Base-by-base conservation (phyloP, 495 filamentous ascomycete genomes). In the Tetracladium marchalianum region DNA sequence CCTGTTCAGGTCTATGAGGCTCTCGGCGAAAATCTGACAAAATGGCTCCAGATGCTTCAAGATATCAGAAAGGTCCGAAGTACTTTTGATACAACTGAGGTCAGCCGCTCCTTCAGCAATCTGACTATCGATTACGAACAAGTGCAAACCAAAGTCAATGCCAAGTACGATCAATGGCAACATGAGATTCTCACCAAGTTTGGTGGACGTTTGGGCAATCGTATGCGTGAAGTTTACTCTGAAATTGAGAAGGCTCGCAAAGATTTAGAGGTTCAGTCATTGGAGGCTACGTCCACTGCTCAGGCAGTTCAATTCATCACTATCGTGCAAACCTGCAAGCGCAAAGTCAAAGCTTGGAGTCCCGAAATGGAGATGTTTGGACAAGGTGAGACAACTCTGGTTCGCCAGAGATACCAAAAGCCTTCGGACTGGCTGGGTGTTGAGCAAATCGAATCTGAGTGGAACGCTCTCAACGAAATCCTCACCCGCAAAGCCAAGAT, bases 161-260 rank as follows among this genome's bases (percentile, higher is more conserved):
- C 87, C 45, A 97, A 96, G 58, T 99, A 99, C 57, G 93, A 99
- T 61, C 93, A 97, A 64, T 99, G 92, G 92, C 92, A 99, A 58
- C 89, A 95, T 53, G 92, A 99, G 45, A 94, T 99, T 35, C 69
- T 95, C 15, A 71, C 82, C 32, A 93, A 93, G 58, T 99, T 99
- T 63, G 93, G 88, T 34, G 72, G 73, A 18, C 84, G 88, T 38
- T 81, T 96, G 43, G 88, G 89, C n/a, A 84, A 78, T 46, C 82
- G 87, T 35, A 89, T 96, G 80, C 72, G 84, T 44, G 90, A 97
- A 55, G 80, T 94, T 1, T 82, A 90, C 53, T 77, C 82, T 7
- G 89, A 96, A 47, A 80, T 96, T 49, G 86, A 92, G 56, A 84
- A 85, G 65, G 86, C 90, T 27, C 77, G 88, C 7, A 76, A 81